These are phyloP conservation scores for Rhinocladiella mackenziei DNA, from an alignment of 2,329 filamentous ascomycete genomes.

Conservation along the genomic window DNA sequence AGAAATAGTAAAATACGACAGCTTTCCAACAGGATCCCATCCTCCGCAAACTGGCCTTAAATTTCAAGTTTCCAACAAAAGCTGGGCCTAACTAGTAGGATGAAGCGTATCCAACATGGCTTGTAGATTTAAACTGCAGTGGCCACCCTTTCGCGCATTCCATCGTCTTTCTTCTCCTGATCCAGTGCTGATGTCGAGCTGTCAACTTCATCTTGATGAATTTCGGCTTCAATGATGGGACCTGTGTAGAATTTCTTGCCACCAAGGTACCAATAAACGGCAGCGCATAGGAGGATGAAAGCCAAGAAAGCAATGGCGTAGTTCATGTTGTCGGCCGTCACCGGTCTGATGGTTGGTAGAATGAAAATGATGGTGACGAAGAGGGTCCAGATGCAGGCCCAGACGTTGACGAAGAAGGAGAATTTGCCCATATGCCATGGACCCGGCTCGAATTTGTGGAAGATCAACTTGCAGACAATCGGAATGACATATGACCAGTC, in stretches of 20 bases:
- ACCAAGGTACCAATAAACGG: conserved; percentile 45
- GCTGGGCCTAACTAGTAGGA: not conserved
- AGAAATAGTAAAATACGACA: too few species aligned
- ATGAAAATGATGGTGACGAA: conserved; percentile 55
- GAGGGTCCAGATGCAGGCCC: conserved; percentile 50
- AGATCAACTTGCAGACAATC: conserved; percentile 52
- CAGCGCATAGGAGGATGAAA: conserved; percentile 44
- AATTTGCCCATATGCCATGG: conserved; percentile 51
- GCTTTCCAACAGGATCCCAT: too few species aligned
- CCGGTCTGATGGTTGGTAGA: conserved; percentile 48
- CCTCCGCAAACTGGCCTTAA: too few species aligned
- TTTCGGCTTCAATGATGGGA: conserved; percentile 38
- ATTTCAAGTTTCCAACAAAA: too few species aligned
- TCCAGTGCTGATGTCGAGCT: conserved; percentile 11
- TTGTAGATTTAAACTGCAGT: not conserved
- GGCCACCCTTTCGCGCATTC: not conserved
- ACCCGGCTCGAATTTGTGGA: conserved; percentile 48
- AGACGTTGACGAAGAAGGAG: conserved; percentile 44
- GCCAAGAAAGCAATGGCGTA: conserved; percentile 52
- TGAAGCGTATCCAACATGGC: not conserved
- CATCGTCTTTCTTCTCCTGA: conserved; percentile 13
- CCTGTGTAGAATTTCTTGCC: conserved; percentile 50
- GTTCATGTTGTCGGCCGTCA: conserved; percentile 51
- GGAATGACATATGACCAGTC: conserved; percentile 55
- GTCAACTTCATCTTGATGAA: conserved; percentile 13